A percentile compares a stretch with the other conserved stretches of the same genome.
phyloP scores from a whole-genome alignment of 306 rosid species.

The Trifolium dubium region DNA sequence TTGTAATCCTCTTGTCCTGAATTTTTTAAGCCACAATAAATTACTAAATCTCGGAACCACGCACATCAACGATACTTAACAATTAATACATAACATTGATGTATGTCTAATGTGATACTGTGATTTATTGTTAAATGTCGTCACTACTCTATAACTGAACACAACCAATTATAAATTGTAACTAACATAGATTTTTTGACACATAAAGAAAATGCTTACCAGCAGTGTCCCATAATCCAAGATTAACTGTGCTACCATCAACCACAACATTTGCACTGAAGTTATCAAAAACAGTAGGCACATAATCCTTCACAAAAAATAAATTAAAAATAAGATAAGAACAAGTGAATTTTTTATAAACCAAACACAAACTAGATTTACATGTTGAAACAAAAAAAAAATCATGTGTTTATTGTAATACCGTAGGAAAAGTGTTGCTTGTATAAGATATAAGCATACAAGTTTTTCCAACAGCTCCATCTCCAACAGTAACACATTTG shows the following conservation, averaged over 20 bases:
- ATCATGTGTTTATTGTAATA: conserved; percentile 40
- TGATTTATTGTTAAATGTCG: too few relatives aligned
- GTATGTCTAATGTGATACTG: too few relatives aligned
- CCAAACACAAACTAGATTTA: conserved; percentile 25
- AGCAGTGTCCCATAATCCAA: conserved; percentile 96
- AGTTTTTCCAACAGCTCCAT: conserved; percentile 94
- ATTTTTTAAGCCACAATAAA: conserved; percentile 23
- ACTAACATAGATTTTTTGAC: too few relatives aligned
- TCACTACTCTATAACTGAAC: not conserved
- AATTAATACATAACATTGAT: not conserved
- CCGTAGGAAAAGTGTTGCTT: conserved; percentile 91
- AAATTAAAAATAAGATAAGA: not conserved
- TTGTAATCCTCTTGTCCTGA: conserved; percentile 95
- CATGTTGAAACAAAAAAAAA: conserved; percentile 29
- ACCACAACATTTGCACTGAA: conserved; percentile 98
- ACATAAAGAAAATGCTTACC: conserved; percentile 56
- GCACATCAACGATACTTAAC: not conserved
- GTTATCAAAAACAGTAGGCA: conserved; percentile 93
- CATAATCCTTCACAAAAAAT: conserved; percentile 64
- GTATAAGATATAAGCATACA: conserved; percentile 94
- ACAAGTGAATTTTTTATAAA: conserved; percentile 20
- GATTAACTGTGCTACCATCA: conserved; percentile 89
- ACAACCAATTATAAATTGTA: not conserved
- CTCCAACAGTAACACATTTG: conserved; percentile 94
- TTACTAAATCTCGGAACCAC: not conserved